phyloP scores from a whole-genome alignment of 1,284 basidiomycete species.

The Naganishia albida region DNA sequence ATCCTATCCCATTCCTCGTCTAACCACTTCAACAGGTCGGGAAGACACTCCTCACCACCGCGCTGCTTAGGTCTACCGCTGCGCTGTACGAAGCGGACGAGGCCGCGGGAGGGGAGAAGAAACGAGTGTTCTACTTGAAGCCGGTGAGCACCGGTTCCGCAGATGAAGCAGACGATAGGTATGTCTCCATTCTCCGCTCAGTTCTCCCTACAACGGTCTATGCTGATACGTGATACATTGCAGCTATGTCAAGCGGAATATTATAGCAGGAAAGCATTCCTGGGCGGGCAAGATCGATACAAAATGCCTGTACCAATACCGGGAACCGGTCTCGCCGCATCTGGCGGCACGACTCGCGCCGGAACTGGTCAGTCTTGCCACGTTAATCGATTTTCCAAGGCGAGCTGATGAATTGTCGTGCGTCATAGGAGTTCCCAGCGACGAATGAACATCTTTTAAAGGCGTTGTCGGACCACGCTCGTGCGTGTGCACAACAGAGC shows the following conservation, averaged over 20 bases:
- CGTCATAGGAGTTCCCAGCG: conserved; percentile 40
- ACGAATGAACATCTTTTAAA: conserved; percentile 67
- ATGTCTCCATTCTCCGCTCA: conserved; percentile 43
- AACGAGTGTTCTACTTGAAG: conserved; percentile 77
- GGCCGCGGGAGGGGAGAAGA: conserved; percentile 16
- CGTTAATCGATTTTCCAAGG: too few relatives aligned
- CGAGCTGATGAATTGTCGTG: not conserved
- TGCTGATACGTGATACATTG: not conserved
- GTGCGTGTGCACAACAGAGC: conserved; percentile 56
- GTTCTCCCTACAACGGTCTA: conserved; percentile 6
- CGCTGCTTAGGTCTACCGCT: conserved; percentile 74
- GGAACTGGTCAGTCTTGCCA: conserved; percentile 46
- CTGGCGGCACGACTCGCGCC: conserved; percentile 71
- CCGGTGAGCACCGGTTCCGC: conserved; percentile 83
- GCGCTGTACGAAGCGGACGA: conserved; percentile 39
- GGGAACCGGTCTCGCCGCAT: conserved; percentile 91
- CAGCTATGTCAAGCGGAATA: conserved; percentile 71
- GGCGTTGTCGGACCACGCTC: conserved; percentile 63
- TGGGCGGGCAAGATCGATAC: conserved; percentile 58
- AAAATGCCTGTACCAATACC: conserved; percentile 77
- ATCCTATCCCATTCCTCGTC: not conserved
- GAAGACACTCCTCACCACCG: conserved; percentile 84
- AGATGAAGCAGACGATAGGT: conserved; percentile 81
- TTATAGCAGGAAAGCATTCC: conserved; percentile 44
- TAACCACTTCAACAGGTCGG: conserved; percentile 61